Evolutionary conservation across 1,284 basidiomycete genomes (phyloP).

Genomic region (Puccinia coronata): DNA sequence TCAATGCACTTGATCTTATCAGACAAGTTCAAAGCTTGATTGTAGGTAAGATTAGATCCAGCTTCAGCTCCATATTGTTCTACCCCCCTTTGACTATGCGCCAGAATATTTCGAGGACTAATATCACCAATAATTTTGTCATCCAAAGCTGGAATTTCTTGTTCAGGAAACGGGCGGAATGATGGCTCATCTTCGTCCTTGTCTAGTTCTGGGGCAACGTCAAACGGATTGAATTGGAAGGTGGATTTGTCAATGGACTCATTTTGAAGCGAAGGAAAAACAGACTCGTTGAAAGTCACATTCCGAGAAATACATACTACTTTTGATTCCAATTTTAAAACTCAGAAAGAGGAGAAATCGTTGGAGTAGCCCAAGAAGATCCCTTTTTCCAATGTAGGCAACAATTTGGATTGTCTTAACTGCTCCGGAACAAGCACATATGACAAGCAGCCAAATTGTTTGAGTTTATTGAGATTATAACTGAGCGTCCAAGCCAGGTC

Average conservation of each 20-base stretch:
- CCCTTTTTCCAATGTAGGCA: background rate
- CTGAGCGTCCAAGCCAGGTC: background rate
- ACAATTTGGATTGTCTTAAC: background rate
- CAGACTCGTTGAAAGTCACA: background rate
- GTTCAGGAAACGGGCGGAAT: background rate
- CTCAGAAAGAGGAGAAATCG: background rate
- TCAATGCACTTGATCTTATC: background rate
- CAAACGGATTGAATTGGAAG: conserved; percentile 5
- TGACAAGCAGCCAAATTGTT: background rate
- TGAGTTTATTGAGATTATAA: background rate
- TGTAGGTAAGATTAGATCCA: background rate
- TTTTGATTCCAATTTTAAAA: background rate
- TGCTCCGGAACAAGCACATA: background rate
- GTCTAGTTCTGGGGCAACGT: no score
- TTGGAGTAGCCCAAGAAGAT: no score
- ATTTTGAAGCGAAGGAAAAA: background rate
- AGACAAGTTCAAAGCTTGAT: background rate
- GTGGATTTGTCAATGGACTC: background rate
- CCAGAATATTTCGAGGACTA: background rate
- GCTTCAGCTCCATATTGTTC: background rate
- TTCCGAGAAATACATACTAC: background rate
- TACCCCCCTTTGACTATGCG: background rate
- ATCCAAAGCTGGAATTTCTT: background rate
- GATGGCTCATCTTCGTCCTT: background rate
- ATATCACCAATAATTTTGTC: conserved; percentile 5